These are phyloP conservation scores for Phytophthora kernoviae DNA, from an alignment of 352 stramenopile genomes.

Conservation along the genomic window DNA sequence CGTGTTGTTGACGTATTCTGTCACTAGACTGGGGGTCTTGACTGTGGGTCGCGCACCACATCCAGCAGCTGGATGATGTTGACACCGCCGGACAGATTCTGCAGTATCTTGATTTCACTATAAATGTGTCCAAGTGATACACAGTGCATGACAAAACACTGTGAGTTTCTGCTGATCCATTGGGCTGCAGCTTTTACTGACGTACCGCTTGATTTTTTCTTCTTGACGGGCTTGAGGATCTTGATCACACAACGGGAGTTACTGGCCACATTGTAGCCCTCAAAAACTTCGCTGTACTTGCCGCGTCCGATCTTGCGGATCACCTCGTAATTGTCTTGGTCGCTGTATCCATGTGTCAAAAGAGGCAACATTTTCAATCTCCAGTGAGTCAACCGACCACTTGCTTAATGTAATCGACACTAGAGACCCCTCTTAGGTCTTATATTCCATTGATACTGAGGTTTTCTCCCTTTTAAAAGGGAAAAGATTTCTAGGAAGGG, in stretches of 20 bases:
- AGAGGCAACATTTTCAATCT: slow-evolving; percentile 1
- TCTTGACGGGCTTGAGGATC: slow-evolving; percentile 99
- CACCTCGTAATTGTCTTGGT: slow-evolving; percentile 99
- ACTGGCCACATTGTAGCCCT: slow-evolving; percentile 97
- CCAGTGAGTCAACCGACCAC: slow-evolving; percentile 10
- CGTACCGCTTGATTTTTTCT: slow-evolving; percentile 99
- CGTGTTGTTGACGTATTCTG: slow-evolving; percentile 99
- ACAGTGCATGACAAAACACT: slow-evolving; percentile 4
- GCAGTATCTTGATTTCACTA: slow-evolving; percentile 99
- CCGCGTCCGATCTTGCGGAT: slow-evolving; percentile 98
- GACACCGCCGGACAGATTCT: slow-evolving; percentile 98
- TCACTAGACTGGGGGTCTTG: slow-evolving; percentile 98
- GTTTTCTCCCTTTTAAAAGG: slow-evolving; percentile 4
- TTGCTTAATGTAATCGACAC: not conserved
- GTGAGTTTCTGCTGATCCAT: slow-evolving; percentile 13
- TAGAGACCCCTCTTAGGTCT: not conserved
- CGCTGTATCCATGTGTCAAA: slow-evolving; percentile 44
- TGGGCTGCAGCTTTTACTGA: not conserved
- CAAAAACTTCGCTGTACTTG: slow-evolving; percentile 99
- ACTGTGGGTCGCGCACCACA: slow-evolving; percentile 98
- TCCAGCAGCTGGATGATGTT: slow-evolving; percentile 99
- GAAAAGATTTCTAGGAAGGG: slow-evolving; percentile 31
- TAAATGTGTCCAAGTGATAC: not conserved
- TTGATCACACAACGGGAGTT: slow-evolving; percentile 99
- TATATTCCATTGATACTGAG: not conserved